Evolutionary conservation across 257 asterid species (phyloP), one percentile per base, ranked within the genome.

Genomic region (Vinca minor): DNA sequence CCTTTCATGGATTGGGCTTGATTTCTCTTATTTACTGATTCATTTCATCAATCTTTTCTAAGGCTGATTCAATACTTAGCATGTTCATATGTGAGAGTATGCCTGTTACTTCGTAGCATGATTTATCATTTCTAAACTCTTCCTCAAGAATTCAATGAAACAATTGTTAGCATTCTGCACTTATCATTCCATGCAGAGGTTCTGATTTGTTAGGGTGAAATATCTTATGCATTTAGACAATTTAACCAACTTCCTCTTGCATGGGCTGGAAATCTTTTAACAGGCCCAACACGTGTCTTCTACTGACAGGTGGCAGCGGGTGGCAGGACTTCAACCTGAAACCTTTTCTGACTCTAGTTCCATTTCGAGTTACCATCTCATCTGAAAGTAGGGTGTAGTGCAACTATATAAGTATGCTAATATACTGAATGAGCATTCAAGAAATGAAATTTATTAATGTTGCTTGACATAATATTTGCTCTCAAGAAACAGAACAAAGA

Each of bases 1-100:
- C 72, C 66, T 69, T 64, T 58, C 53, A 44, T 41, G 13, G 4
- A 55, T 5, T 45, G 42, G 59, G 55, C 28, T 54, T 50, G 64
- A 49, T 48, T 10, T 14, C 26, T 23, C 41, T 69, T 69, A 17
- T n/a, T 26, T 32, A 35, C 49, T 49, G 42, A 8, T 46, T 46
- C 31, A 20, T 13, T 18, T 68, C 8, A 20, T 68, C 36, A 34
- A n/a, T 13, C 61, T 0, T 6, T 48, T 34, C 28, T 28, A 28
- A 14, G 34, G 32, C 8, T 39, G 11, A 52, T 47, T 49, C 44
- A 50, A 58, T 20, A 41, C 21, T 26, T 8, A 66, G 5, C 55
- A 54, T 7, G 8, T 41, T 14, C 13, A 12, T 18, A 15, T 28
- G 6, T 12, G 12, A 34, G 25, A 48, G n/a, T n/a, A n/a, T n/a